Evolutionary conservation across 257 asterid species (phyloP).

Genomic region (Primulina huaijiensis): DNA sequence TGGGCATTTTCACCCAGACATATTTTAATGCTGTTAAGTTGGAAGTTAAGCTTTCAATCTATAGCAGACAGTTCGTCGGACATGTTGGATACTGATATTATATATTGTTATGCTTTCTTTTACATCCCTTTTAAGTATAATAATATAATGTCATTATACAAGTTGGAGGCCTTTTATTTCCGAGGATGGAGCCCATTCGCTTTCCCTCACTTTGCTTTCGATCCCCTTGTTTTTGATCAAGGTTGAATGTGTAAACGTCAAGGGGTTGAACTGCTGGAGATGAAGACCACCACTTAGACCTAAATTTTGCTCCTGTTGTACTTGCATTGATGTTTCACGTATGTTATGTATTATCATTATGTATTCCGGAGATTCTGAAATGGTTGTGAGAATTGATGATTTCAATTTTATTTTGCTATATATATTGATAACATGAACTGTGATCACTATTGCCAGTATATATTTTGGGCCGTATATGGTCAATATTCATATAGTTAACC

Average conservation of each 20-base stretch:
- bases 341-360: neutral
- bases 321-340: neutral
- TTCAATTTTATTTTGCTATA: too few relatives aligned
- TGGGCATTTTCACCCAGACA: conserved; percentile 63
- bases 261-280: neutral
- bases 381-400: neutral
- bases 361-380: neutral
- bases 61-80: conserved; percentile 5
- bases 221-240: neutral
- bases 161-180: conserved; percentile 18
- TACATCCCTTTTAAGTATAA: too few relatives aligned
- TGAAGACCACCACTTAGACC: neutral
- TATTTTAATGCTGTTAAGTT: conserved; percentile 35
- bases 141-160: neutral
- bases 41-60: neutral
- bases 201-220: neutral
- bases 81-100: neutral
- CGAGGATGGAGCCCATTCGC: conserved; percentile 1
- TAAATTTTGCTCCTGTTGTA: too few relatives aligned
- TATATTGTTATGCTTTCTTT: neutral
- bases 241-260: neutral
- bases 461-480: too few relatives aligned
- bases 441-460: too few relatives aligned
- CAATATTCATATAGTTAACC: too few relatives aligned
- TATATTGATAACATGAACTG: too few relatives aligned